Evolutionary conservation across 164 flowering plant species (phyloP).

Genomic region (Umbilicus rupestris): DNA sequence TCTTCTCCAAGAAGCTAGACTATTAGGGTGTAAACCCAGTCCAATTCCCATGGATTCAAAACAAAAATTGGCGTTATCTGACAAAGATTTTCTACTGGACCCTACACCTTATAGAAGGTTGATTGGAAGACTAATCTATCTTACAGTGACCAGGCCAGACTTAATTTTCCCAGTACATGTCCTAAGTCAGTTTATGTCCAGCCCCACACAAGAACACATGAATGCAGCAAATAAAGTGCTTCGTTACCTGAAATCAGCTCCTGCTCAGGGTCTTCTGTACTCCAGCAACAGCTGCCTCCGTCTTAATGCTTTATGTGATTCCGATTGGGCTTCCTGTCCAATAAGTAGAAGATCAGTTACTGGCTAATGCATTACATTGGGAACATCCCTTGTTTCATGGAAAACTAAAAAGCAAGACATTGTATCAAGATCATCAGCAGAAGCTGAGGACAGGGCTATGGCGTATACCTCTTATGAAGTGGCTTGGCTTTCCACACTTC

Average conservation of each 20-base stretch:
- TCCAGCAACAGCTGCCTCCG: no score
- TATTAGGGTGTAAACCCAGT: constrained; percentile 8
- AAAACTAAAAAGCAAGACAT: constrained; percentile 11
- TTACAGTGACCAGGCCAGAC: constrained; percentile 13
- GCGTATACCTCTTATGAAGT: no score
- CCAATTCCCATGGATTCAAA: constrained; percentile 9
- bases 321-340: constrained; percentile 5
- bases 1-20: constrained; percentile 6
- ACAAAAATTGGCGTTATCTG: background rate
- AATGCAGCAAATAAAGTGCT: constrained; percentile 1
- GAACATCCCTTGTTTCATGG: constrained; percentile 13
- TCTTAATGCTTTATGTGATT: constrained; percentile 7
- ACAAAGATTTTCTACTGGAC: background rate
- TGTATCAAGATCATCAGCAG: constrained; percentile 5
- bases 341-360: constrained; percentile 6
- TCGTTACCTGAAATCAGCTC: background rate
- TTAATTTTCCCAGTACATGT: constrained; percentile 6
- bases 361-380: constrained; percentile 7
- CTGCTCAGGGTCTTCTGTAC: background rate
- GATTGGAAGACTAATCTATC: constrained; percentile 13
- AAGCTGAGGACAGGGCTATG: constrained; percentile 9
- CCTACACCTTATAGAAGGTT: constrained; percentile 2
- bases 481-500: no score
- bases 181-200: constrained; percentile 14
- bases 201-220: background rate